phyloP scores from a whole-genome alignment of 805 yeast genomes.

The Candida xyloterini region DNA sequence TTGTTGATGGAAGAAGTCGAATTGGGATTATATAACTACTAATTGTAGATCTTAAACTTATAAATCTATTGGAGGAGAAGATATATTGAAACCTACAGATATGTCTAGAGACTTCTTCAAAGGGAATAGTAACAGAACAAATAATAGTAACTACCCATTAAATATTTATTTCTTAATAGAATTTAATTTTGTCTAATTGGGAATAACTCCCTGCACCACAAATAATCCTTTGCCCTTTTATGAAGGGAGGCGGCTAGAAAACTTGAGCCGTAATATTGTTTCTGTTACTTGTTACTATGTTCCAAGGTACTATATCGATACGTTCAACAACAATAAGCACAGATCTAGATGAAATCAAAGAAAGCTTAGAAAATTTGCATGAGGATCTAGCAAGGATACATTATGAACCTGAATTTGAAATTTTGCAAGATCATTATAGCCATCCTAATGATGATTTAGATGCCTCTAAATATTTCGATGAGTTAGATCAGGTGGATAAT shows the following conservation, averaged over 20 bases:
- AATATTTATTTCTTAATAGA: not conserved
- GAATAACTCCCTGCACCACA: not conserved
- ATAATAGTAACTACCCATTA: not conserved
- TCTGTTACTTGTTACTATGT: constrained; percentile 7
- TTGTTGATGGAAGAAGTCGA: too few species aligned
- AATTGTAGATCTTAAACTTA: too few species aligned
- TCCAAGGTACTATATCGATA: constrained; percentile 16
- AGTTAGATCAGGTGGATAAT: not conserved
- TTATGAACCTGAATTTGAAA: not conserved
- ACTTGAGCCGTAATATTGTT: not conserved
- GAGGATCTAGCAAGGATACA: constrained; percentile 10
- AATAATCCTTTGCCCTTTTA: constrained; percentile 1
- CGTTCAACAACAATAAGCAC: constrained; percentile 14
- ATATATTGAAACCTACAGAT: too few species aligned
- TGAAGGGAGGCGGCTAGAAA: constrained; percentile 7
- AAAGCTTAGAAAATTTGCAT: constrained; percentile 10
- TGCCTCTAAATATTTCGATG: not conserved
- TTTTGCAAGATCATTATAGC: not conserved
- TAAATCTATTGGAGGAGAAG: too few species aligned
- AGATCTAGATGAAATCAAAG: constrained; percentile 13
- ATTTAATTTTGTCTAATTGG: not conserved
- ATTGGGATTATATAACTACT: too few species aligned
- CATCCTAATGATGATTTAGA: not conserved
- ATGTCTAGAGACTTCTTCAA: too few species aligned
- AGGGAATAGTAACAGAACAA: too few species aligned